phyloP scores from a whole-genome alignment of 2,329 filamentous ascomycete genomes.

The Sclerotinia spermophila region DNA sequence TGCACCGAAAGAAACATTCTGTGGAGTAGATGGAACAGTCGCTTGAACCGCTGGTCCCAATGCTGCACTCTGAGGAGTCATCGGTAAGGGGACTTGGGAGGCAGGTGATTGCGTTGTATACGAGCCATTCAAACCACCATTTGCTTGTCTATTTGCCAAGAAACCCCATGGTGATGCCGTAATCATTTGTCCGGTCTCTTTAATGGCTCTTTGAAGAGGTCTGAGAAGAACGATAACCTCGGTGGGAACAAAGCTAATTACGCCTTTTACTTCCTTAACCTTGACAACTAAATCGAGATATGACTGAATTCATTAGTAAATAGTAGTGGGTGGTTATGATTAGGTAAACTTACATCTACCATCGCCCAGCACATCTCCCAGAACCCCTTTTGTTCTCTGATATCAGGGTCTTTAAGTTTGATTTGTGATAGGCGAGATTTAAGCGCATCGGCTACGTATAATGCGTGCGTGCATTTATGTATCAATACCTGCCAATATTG shows the following conservation, averaged over 20 bases:
- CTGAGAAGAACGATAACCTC: constrained; percentile 73
- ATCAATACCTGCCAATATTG: constrained; percentile 69
- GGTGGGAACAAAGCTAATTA: constrained; percentile 48
- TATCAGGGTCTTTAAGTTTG: constrained; percentile 78
- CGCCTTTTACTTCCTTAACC: constrained; percentile 52
- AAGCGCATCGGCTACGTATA: constrained; percentile 70
- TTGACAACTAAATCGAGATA: constrained; percentile 64
- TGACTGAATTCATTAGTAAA: constrained; percentile 41
- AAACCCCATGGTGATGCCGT: constrained; percentile 61
- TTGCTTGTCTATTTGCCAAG: constrained; percentile 38
- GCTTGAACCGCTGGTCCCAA: constrained; percentile 87
- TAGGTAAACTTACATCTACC: constrained; percentile 44
- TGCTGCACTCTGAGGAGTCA: constrained; percentile 85
- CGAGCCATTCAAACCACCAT: constrained; percentile 27
- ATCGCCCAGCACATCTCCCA: constrained; percentile 73
- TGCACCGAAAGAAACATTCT: constrained; percentile 32
- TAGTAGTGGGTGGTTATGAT: constrained; percentile 26
- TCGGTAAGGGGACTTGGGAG: constrained; percentile 61
- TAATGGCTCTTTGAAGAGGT: constrained; percentile 77
- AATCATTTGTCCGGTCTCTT: constrained; percentile 74
- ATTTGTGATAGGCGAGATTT: constrained; percentile 71
- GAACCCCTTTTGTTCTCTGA: constrained; percentile 60
- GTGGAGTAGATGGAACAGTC: constrained; percentile 71
- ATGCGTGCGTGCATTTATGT: constrained; percentile 64
- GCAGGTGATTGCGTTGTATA: constrained; percentile 39